Evolutionary conservation across 371 early-diverging fungal genomes (phyloP).

Genomic region (Vavraia culicis): DNA sequence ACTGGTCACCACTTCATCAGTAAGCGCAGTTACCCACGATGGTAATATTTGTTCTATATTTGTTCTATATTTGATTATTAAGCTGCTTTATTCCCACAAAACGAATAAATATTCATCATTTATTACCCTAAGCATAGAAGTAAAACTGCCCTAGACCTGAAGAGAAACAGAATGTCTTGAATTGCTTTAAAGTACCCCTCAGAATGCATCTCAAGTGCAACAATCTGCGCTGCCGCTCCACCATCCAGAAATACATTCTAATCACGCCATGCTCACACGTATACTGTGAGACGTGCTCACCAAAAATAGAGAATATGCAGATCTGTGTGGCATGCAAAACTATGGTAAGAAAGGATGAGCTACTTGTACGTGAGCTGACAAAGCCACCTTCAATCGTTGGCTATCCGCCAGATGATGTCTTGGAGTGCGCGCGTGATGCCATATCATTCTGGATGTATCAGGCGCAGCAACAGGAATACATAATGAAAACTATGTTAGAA

Average conservation of each 20-base stretch:
- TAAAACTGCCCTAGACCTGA: too few species aligned
- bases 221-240: conserved; percentile 6
- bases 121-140: too few species aligned
- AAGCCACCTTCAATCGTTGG: neutral
- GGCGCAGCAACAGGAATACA: neutral
- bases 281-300: conserved; percentile 2
- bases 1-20: too few species aligned
- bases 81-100: too few species aligned
- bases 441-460: conserved; percentile 9
- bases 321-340: conserved; percentile 6
- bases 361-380: neutral
- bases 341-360: neutral
- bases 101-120: too few species aligned
- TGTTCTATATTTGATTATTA: too few species aligned
- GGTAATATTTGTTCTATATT: too few species aligned
- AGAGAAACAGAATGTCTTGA: too few species aligned
- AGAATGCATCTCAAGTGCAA: conserved; percentile 13
- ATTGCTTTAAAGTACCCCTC: too few species aligned
- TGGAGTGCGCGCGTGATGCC: conserved; percentile 1
- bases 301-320: neutral
- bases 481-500: neutral
- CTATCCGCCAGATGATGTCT: conserved; percentile 5
- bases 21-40: too few species aligned
- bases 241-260: neutral
- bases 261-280: conserved; percentile 11